These are phyloP conservation scores for Solanum appendiculatum DNA, from an alignment of 257 asterid genomes.

Conservation along the genomic window DNA sequence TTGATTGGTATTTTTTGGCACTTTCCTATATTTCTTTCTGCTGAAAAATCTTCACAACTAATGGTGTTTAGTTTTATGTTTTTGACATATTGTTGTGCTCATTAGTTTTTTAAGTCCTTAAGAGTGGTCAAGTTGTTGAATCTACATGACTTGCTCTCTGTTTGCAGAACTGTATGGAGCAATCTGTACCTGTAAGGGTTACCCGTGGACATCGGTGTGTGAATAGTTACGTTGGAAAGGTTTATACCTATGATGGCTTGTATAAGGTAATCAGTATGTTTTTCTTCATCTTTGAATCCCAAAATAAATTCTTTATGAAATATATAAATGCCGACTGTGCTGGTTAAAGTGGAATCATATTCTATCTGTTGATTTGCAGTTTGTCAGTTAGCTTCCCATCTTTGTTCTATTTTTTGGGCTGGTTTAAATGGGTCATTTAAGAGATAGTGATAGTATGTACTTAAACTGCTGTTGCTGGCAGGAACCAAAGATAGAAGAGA, in stretches of 20 bases:
- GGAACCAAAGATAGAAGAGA: background rate
- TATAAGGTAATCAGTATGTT: conserved; percentile 41
- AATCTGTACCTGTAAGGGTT: conserved; percentile 61
- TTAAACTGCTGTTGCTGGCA: background rate
- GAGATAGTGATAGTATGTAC: background rate
- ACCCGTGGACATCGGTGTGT: conserved; percentile 71
- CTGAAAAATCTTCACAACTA: background rate
- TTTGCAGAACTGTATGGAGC: conserved; percentile 62
- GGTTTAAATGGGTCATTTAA: background rate
- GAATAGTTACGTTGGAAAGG: conserved; percentile 77
- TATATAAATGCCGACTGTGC: background rate
- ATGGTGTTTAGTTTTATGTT: background rate
- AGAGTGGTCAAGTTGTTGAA: background rate
- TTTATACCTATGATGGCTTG: conserved; percentile 87
- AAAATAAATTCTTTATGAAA: background rate
- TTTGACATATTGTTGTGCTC: background rate
- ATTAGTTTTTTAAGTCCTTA: background rate
- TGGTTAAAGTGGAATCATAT: background rate
- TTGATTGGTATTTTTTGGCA: background rate
- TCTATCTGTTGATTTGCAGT: background rate
- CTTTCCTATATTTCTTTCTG: background rate
- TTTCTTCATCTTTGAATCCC: background rate
- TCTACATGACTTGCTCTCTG: background rate
- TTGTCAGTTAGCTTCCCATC: background rate
- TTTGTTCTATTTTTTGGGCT: background rate